These are phyloP conservation scores for Hyphodiscus sp. DNA, from an alignment of 2,329 filamentous ascomycete species.

Conservation along the genomic window DNA sequence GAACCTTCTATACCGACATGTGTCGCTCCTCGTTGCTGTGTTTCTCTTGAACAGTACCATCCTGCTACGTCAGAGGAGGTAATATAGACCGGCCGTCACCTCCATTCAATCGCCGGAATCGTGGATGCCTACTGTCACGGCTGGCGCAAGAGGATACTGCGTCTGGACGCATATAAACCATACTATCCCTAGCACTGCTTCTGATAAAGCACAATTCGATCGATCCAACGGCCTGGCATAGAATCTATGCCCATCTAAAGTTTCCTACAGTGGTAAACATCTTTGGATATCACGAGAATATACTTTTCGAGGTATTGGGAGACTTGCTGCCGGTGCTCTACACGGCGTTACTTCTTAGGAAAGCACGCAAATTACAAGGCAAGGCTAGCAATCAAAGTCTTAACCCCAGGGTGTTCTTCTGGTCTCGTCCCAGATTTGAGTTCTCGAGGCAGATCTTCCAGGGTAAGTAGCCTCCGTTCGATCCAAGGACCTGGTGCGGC, in stretches of 20 bases:
- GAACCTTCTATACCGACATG: constrained; percentile 12
- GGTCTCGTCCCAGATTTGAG: constrained; percentile 5
- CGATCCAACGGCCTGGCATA: background rate
- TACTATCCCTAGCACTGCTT: background rate
- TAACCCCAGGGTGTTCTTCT: constrained; percentile 13
- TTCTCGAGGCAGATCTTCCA: constrained; percentile 9
- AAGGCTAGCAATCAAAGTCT: constrained; percentile 19
- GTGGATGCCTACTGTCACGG: background rate
- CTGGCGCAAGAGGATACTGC: background rate
- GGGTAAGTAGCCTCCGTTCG: constrained; percentile 10
- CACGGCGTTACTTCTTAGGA: background rate
- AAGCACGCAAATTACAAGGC: constrained; percentile 12
- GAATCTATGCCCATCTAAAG: constrained; percentile 1
- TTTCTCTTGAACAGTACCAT: constrained; percentile 5
- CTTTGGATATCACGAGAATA: too few species aligned
- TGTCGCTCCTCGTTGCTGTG: constrained; percentile 18
- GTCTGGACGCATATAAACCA: background rate
- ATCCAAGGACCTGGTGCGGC: background rate
- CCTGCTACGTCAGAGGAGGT: constrained; percentile 14
- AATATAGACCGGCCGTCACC: constrained; percentile 3
- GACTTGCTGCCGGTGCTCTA: constrained; percentile 2
- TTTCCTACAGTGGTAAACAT: background rate
- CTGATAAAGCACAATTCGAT: constrained; percentile 4
- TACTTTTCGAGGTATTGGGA: background rate
- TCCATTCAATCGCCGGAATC: background rate